phyloP scores from a whole-genome alignment of 768 basidiomycete species.

The Suillus weaverae region DNA sequence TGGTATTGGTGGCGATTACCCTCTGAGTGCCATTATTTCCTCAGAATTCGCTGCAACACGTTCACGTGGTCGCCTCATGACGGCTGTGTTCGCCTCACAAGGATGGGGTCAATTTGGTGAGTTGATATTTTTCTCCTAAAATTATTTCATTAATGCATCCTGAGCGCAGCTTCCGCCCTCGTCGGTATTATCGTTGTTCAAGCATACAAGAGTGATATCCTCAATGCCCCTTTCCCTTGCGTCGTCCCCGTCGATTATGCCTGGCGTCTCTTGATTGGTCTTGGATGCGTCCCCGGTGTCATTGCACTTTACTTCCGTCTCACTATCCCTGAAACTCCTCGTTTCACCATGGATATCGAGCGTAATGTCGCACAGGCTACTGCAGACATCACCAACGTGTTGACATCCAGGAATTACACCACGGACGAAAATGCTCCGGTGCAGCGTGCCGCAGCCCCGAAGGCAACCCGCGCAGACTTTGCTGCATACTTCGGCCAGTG shows the following conservation, averaged over 20 bases:
- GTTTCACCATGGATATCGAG: constrained; percentile 91
- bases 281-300: constrained; percentile 79
- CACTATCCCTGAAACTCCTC: constrained; percentile 90
- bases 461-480: constrained; percentile 71
- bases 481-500: constrained; percentile 62
- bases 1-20: constrained; percentile 90
- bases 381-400: constrained; percentile 69
- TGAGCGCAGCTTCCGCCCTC: constrained; percentile 55
- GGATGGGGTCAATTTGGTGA: constrained; percentile 84
- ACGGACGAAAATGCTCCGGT: constrained; percentile 57
- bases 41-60: constrained; percentile 84
- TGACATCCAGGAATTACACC: constrained; percentile 48
- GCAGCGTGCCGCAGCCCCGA: constrained; percentile 67
- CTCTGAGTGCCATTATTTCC: constrained; percentile 80
- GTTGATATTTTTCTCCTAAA: not conserved
- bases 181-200: constrained; percentile 62
- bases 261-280: constrained; percentile 88
- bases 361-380: constrained; percentile 74
- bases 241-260: constrained; percentile 63
- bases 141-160: not conserved
- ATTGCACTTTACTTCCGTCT: constrained; percentile 90
- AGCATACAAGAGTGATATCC: constrained; percentile 65
- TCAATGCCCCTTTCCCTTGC: constrained; percentile 41
- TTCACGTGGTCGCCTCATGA: constrained; percentile 84
- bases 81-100: constrained; percentile 81